Evolutionary conservation across 345 rosid genomes (phyloP).

Genomic region (Eucalyptus tenuipes): DNA sequence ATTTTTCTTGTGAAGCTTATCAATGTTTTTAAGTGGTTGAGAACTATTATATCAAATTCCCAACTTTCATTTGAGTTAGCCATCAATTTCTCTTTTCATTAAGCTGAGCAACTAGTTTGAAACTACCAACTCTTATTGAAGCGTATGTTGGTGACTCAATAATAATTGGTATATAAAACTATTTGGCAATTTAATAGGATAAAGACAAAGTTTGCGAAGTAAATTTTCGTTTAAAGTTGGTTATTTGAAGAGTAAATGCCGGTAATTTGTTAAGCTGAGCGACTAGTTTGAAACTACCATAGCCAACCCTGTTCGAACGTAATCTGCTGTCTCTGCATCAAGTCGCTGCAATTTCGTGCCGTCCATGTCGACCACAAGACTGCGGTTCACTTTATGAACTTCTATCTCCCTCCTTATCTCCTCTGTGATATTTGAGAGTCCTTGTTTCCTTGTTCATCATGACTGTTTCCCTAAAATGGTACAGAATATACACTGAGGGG

Average conservation of each 20-base stretch:
- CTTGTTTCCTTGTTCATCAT: constrained; percentile 96
- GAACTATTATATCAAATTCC: background rate
- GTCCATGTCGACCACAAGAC: constrained; percentile 61
- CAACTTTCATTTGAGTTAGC: background rate
- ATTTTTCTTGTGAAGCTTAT: background rate
- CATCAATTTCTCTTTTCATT: background rate
- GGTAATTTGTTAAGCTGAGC: too few relatives aligned
- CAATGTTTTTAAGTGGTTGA: background rate
- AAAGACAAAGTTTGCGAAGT: too few relatives aligned
- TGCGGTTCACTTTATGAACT: constrained; percentile 48
- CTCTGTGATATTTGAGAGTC: constrained; percentile 67
- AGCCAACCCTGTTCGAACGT: constrained; percentile 61
- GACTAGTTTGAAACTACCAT: background rate
- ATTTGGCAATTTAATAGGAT: too few relatives aligned
- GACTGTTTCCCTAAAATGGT: constrained; percentile 63
- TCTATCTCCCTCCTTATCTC: constrained; percentile 77
- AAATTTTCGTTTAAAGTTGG: too few relatives aligned
- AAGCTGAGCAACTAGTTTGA: background rate
- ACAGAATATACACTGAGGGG: background rate
- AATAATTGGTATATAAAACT: too few relatives aligned
- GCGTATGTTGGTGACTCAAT: background rate
- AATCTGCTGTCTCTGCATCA: constrained; percentile 52
- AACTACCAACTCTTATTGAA: background rate
- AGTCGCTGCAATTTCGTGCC: constrained; percentile 69
- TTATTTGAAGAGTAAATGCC: too few relatives aligned